A percentile compares a stretch with the other conserved stretches of the same genome.
These are phyloP conservation scores for Ustilago trichophora DNA, from an alignment of 1,284 basidiomycete genomes.

Conservation along the genomic window DNA sequence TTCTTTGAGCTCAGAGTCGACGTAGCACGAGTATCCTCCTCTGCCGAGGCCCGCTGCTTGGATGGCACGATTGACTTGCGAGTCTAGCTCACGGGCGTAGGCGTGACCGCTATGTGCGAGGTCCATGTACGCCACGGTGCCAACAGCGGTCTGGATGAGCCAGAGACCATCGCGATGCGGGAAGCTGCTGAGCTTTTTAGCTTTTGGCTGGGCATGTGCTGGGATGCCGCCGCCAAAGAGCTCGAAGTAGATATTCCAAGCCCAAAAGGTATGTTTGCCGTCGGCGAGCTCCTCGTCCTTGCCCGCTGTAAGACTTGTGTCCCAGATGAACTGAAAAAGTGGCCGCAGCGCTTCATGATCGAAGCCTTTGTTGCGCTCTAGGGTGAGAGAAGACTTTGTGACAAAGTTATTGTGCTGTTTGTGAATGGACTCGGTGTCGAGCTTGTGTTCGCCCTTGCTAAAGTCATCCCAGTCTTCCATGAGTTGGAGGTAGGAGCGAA, in stretches of 20 bases:
- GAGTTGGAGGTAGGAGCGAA: constrained; percentile 40
- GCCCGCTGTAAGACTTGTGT: constrained; percentile 22
- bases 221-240: constrained; percentile 51
- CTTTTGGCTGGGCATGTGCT: constrained; percentile 16
- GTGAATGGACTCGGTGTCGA: constrained; percentile 53
- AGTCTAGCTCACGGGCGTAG: constrained; percentile 35
- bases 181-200: constrained; percentile 36
- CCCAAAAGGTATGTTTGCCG: constrained; percentile 31
- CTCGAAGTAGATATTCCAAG: constrained; percentile 62
- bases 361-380: constrained; percentile 29
- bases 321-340: constrained; percentile 44
- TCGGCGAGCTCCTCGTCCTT: constrained; percentile 18
- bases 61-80: constrained; percentile 29
- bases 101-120: constrained; percentile 27
- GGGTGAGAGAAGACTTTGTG: constrained; percentile 50
- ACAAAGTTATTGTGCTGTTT: constrained; percentile 58
- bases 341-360: constrained; percentile 8
- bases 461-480: constrained; percentile 63
- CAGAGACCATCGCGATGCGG: constrained; percentile 55
- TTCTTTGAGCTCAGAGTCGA: constrained; percentile 42
- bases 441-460: constrained; percentile 49
- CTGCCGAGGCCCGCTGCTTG: constrained; percentile 15
- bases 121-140: constrained; percentile 18
- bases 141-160: constrained; percentile 57
- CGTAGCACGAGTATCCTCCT: constrained; percentile 54